phyloP scores from a whole-genome alignment of 441 rosid genomes.

The Biscutella laevigata region DNA sequence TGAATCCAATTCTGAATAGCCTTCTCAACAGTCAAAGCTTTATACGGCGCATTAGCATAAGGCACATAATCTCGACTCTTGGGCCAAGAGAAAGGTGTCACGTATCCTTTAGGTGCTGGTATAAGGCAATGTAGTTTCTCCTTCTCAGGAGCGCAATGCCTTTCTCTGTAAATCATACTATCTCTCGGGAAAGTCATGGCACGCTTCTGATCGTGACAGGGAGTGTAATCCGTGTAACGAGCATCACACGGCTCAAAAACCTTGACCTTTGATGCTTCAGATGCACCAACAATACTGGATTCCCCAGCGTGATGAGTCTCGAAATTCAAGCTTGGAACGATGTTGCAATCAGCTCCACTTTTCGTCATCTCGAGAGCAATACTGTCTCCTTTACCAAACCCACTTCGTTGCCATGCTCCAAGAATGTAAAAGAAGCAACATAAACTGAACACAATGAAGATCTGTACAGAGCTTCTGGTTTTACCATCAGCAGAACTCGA shows the following conservation, averaged over 20 bases:
- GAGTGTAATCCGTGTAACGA: conserved; percentile 79
- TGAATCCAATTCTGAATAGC: conserved; percentile 99
- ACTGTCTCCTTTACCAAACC: conserved; percentile 94
- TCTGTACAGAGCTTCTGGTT: conserved; percentile 75
- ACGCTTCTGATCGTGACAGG: conserved; percentile 88
- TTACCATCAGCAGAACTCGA: conserved; percentile 56
- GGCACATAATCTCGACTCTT: conserved; percentile 96
- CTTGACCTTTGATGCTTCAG: conserved; percentile 45
- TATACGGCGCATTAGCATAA: conserved; percentile 91
- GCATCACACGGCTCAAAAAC: conserved; percentile 70
- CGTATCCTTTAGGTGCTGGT: conserved; percentile 90
- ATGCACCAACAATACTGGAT: conserved; percentile 41
- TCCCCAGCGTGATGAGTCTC: conserved; percentile 82
- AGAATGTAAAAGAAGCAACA: conserved; percentile 88
- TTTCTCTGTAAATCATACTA: conserved; percentile 79
- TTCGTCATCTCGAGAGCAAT: conserved; percentile 80
- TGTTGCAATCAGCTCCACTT: conserved; percentile 72
- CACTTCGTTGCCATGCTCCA: conserved; percentile 98
- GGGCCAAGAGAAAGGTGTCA: conserved; percentile 95
- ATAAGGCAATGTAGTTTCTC: conserved; percentile 72
- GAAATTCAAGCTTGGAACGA: conserved; percentile 62
- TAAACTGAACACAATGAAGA: conserved; percentile 65
- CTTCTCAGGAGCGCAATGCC: conserved; percentile 69
- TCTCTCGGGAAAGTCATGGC: conserved; percentile 97
- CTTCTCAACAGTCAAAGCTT: conserved; percentile 94